A percentile compares a stretch with the other conserved stretches of the same genome.
Evolutionary conservation across 2,329 filamentous ascomycete species (phyloP).

Genomic region (Cordyceps militaris): DNA sequence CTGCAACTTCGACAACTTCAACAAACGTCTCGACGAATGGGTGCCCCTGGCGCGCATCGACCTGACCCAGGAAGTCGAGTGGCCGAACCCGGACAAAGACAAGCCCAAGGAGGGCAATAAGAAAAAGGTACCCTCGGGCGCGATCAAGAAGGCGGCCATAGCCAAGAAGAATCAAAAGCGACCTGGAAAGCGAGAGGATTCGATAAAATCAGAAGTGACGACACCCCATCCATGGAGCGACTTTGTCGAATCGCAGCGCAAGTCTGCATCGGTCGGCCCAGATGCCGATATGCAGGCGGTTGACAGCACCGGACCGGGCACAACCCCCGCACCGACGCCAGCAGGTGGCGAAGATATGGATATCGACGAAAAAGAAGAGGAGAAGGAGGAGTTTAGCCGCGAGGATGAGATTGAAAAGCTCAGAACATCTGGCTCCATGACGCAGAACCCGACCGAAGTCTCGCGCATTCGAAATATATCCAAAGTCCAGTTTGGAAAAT

Average conservation of each 20-base stretch:
- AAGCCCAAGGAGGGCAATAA: conserved; percentile 68
- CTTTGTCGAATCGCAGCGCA: conserved; percentile 41
- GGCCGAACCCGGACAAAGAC: conserved; percentile 85
- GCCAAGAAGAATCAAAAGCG: conserved; percentile 55
- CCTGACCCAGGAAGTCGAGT: conserved; percentile 85
- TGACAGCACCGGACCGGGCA: conserved; percentile 35
- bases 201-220: conserved; percentile 44
- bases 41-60: conserved; percentile 76
- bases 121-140: conserved; percentile 57
- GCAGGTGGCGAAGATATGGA: conserved; percentile 46
- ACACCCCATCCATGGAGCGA: conserved; percentile 50
- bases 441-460: conserved; percentile 95
- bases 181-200: conserved; percentile 48
- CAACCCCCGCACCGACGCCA: conserved; percentile 41
- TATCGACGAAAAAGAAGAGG: conserved; percentile 42
- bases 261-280: conserved; percentile 34
- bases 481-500: conserved; percentile 86
- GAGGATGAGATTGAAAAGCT: conserved; percentile 96
- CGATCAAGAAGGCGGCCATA: conserved; percentile 45
- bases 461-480: conserved; percentile 92
- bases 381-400: conserved; percentile 57
- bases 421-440: conserved; percentile 93
- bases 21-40: conserved; percentile 84
- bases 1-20: conserved; percentile 98
- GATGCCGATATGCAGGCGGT: conserved; percentile 40